Evolutionary conservation across 2,329 filamentous ascomycete species (phyloP).

Genomic region (Monosporascus sp.): DNA sequence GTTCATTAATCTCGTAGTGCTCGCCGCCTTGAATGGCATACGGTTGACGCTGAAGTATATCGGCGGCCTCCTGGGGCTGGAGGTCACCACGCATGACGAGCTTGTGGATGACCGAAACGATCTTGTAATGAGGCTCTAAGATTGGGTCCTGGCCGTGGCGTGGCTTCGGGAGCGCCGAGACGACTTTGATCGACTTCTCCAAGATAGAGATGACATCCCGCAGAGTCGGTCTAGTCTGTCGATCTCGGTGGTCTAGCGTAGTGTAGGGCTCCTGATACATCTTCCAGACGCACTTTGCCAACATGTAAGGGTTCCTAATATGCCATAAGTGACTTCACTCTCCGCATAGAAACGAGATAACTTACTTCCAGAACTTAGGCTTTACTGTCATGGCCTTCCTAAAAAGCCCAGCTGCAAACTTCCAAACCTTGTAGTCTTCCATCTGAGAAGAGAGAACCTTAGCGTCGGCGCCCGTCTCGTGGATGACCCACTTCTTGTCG

Average conservation of each 20-base stretch:
- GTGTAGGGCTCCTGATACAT: slow-evolving; percentile 50
- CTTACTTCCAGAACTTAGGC: slow-evolving; percentile 53
- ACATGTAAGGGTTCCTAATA: slow-evolving; percentile 51
- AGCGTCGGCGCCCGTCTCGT: slow-evolving; percentile 42
- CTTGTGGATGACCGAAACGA: slow-evolving; percentile 77
- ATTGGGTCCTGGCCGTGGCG: slow-evolving; percentile 65
- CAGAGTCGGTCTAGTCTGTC: slow-evolving; percentile 31
- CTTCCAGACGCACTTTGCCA: slow-evolving; percentile 59
- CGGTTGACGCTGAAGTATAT: slow-evolving; percentile 51
- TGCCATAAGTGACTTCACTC: slow-evolving; percentile 16
- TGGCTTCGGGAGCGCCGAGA: slow-evolving; percentile 47
- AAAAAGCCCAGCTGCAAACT: slow-evolving; percentile 53
- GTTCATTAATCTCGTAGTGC: slow-evolving; percentile 47
- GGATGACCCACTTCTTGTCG: slow-evolving; percentile 53
- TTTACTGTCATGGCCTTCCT: slow-evolving; percentile 49
- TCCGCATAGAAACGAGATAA: slow-evolving; percentile 6
- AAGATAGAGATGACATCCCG: slow-evolving; percentile 42
- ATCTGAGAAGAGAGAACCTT: slow-evolving; percentile 50
- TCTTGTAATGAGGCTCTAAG: slow-evolving; percentile 89
- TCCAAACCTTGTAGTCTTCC: slow-evolving; percentile 57
- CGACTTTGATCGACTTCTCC: slow-evolving; percentile 46
- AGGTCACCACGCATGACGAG: slow-evolving; percentile 57
- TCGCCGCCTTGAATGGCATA: slow-evolving; percentile 45
- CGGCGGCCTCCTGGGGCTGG: slow-evolving; percentile 41
- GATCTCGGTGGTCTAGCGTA: slow-evolving; percentile 39